A percentile compares a stretch with the other conserved stretches of the same genome.
phyloP scores from a whole-genome alignment of 192 early-diverging fungal species.

The Linnemannia hyalina region DNA sequence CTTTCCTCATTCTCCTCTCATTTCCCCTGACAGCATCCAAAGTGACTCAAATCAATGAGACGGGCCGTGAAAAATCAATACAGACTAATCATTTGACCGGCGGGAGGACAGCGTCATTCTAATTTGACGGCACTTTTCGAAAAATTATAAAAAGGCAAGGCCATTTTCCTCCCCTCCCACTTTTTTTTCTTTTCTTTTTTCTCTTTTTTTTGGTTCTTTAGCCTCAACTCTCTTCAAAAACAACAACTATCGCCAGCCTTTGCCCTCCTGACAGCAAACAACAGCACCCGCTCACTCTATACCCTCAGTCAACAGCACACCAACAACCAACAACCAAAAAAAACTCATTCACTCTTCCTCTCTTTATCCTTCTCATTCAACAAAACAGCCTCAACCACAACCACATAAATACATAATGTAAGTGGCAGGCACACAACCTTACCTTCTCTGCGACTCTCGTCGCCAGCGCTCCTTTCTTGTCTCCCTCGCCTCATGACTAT shows the following conservation, averaged over 20 bases:
- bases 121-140: neutral
- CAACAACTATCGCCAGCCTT: neutral
- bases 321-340: neutral
- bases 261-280: conserved; percentile 2
- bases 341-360: neutral
- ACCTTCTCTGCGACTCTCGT: neutral
- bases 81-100: neutral
- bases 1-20: neutral
- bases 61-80: neutral
- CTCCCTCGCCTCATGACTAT: neutral
- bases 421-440: neutral
- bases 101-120: neutral
- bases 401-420: conserved; percentile 27
- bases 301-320: neutral
- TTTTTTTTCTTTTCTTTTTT: neutral
- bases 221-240: neutral
- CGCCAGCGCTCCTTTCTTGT: neutral
- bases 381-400: neutral
- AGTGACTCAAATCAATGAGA: neutral
- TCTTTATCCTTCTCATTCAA: neutral
- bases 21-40: neutral
- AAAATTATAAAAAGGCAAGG: neutral
- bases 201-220: neutral
- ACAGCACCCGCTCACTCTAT: neutral
- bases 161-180: neutral